Base-by-base conservation (phyloP, 1,284 basidiomycete genomes). In the Ustilago sp. region DNA sequence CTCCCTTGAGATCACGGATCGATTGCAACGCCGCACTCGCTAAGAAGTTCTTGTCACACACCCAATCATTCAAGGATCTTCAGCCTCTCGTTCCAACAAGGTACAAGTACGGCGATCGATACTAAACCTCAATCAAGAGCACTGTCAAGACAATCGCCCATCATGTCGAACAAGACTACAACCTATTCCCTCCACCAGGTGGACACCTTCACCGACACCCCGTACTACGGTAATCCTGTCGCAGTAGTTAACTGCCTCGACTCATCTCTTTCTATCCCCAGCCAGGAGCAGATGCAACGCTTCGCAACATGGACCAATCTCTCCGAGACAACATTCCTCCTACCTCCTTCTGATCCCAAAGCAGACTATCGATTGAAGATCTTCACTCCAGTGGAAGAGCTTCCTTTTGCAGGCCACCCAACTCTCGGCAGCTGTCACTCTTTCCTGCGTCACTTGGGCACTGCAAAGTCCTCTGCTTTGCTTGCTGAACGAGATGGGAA, bases 221-320 rank as follows among this genome's bases (percentile, higher is more conserved):
- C 80, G 2, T 72, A 75, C 50, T 63, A 59, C 32, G 82, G 82
- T 31, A 84, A 84, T 55, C 81, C 82, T 0, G 80, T 84, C 3
- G 82, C 82, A 3, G 82, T 84, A 3, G 77, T 83, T 36, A 75
- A 71, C 55, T 75, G 73, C 32, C 64, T 75, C 41, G 54, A 70
- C 43, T 0, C 63, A 7, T 43, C 63, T 7, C 47, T 66, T 17
- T 59, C 65, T 4, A 48, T 59, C 0, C 71, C 79, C 0, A 35
- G 59, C 1, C 63, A 75, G 34, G 68, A 73, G 13, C 59, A 76
- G 55, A 82, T 82, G 79, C 63, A 66, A 32, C 35, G 66, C 6
- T 81, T 84, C 31, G 82, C 82, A 3, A 54, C 52, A 9, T 84
- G 82, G 82, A 83, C 82, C 11, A 83, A 84, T 41, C 64, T 84